Evolutionary conservation across 306 rosid species (phyloP), one percentile per base, ranked within the genome.

Genomic region (Acacia acuminata): DNA sequence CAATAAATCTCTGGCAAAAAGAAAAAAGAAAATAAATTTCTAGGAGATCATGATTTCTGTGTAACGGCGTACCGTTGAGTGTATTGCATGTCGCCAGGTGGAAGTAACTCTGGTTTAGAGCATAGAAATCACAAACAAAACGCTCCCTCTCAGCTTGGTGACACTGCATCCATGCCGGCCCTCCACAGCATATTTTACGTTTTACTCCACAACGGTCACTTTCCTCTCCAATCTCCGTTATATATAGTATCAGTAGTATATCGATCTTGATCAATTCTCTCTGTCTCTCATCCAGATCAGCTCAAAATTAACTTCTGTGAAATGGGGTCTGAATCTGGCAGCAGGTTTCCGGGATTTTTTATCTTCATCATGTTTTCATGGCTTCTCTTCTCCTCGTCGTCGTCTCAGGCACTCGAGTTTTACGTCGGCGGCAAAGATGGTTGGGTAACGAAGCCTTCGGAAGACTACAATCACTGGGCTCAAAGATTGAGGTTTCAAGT

Each of bases 351-450:
- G 32, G 63, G 76, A 5, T 13, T 82, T 36, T 12, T 85, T 0
- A 32, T 80, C 36, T 12, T 87, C 69, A 34, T 77, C 69, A 27
- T 79, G 19, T 5, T 75, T 19, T 22, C 76, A 60, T 25, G 75
- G 3, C 55, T 81, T 65, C 51, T 79, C 19, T 44, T 80, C 65
- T 81, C 78, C 14, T 22, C 60, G 19, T 43, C 60, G 10, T 43
- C 81, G 0, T 80, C 83, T 74, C 78, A 56, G 64, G 86, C 90
- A 11, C 7, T 34, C 81, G 78, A 69, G 43, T 94, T 94, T 86
- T 1, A 20, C 4, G 97, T 90, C 25, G 97, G 98, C 45, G 92
- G 98, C 55, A 87, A 87, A 71, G 83, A 87, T 77, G 97, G 97
- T 4, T 92, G 98, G 95, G 88, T 77, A 1, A 73, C 77, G 42